A percentile compares a stretch with the other conserved stretches of the same genome.
Evolutionary conservation across 768 basidiomycete species (phyloP).

Genomic region (Epithele typhae): DNA sequence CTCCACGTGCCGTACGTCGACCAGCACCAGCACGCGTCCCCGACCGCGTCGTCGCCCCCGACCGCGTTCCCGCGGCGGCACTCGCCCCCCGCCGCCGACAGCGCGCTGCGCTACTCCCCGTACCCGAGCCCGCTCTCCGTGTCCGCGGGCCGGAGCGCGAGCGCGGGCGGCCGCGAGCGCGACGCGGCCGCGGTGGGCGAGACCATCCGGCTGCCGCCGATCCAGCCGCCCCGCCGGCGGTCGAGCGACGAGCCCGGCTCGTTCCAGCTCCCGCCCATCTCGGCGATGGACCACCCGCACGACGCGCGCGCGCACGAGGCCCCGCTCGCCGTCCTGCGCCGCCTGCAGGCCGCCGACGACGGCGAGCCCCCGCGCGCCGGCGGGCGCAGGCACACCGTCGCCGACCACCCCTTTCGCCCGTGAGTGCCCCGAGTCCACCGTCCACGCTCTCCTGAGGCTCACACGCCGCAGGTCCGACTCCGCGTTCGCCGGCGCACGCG

Average conservation of each 20-base stretch:
- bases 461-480: background rate
- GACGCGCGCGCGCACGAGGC: too few species aligned
- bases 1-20: constrained; percentile 24
- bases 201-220: constrained; percentile 37
- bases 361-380: constrained; percentile 1
- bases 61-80: constrained; percentile 23
- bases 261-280: constrained; percentile 27
- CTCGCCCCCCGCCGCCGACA: constrained; percentile 27
- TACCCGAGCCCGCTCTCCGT: constrained; percentile 30
- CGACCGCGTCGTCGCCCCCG: constrained; percentile 13
- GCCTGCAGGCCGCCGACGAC: constrained; percentile 56
- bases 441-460: background rate
- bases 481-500: background rate
- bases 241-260: constrained; percentile 1
- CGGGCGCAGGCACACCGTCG: constrained; percentile 12
- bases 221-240: constrained; percentile 30
- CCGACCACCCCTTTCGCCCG: constrained; percentile 4
- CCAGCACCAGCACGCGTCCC: constrained; percentile 6
- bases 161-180: constrained; percentile 17
- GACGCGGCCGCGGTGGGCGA: constrained; percentile 21
- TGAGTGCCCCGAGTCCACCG: background rate
- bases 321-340: constrained; percentile 61
- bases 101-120: constrained; percentile 38
- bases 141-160: too few species aligned
- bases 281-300: constrained; percentile 60